Base-by-base conservation (phyloP, 352 stramenopile genomes). In the Halophytophthora batemanensis region DNA sequence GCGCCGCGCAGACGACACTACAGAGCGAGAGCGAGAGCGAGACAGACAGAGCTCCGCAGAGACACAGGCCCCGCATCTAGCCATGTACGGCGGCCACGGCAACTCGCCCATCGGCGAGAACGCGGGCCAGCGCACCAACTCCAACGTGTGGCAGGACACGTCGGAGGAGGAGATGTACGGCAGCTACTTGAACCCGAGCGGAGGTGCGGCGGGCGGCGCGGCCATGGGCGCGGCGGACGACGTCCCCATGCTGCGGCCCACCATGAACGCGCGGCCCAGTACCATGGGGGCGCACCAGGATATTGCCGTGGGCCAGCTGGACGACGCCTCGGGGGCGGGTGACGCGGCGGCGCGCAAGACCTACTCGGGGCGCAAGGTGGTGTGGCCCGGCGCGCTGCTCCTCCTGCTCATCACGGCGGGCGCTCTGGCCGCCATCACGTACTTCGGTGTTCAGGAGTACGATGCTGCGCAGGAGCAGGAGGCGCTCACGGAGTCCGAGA, bases 311-410 rank as follows among this genome's bases (percentile, higher is more conserved):
- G 82, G 82, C 2, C 62, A 86, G 40, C 40, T 89, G 45, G 82
- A 90, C 43, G 68, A 83, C 21, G 56, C 53, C 23, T 57, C 45
- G 15, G 39, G 28, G 2, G 60, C 23, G 10, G 31, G 25, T 25
- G 46, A 33, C 2, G 43, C 43, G 13, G 18, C 25, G 25, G 25
- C 25, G 25, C 43, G 74, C 34, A 71, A 74, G 44, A 60, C 67
- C 21, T 90, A 76, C 52, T 68, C 75, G 50, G 82, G 82, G 1
- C 79, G 82, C 23, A 90, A 90, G 56, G 69, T 74, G 21, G 80
- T 90, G 17, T 93, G 82, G 82, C 82, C 82, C 8, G 82, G 82
- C 18, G 82, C 80, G 50, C 61, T 93, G 3, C 67, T 90, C n/a
- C 47, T 93, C 22, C 52, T 93, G 12, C 3, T 90, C 6, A 64